These are phyloP conservation scores for Peltaster fructicola DNA, from an alignment of 2,329 filamentous ascomycete species.

Conservation along the genomic window DNA sequence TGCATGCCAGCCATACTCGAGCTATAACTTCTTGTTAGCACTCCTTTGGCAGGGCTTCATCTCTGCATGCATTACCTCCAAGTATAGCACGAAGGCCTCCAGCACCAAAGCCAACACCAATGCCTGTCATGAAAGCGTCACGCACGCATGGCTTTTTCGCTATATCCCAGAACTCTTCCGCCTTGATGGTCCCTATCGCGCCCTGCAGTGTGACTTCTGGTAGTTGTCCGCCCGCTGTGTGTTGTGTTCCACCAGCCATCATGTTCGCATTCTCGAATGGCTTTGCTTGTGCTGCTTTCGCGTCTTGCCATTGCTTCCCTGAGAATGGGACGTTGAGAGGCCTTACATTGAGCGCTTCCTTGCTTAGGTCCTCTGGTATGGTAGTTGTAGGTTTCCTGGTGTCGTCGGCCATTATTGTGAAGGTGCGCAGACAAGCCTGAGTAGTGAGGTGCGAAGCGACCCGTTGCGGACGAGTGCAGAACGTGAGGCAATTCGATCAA, in stretches of 20 bases:
- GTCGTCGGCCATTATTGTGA: slow-evolving; percentile 30
- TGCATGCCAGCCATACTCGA: slow-evolving; percentile 49
- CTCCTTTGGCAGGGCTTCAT: slow-evolving; percentile 1
- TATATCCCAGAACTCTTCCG: slow-evolving; percentile 51
- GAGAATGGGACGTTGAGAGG: slow-evolving; percentile 18
- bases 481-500: no score
- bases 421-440: no score
- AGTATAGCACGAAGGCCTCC: slow-evolving; percentile 59
- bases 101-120: slow-evolving; percentile 58
- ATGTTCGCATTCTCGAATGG: slow-evolving; percentile 33
- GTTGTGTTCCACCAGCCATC: slow-evolving; percentile 37
- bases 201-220: slow-evolving; percentile 36
- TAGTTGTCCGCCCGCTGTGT: slow-evolving; percentile 46
- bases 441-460: no score
- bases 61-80: slow-evolving; percentile 38
- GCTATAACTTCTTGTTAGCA: slow-evolving; percentile 24
- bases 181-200: slow-evolving; percentile 44
- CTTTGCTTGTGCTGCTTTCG: slow-evolving; percentile 7
- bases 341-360: slow-evolving; percentile 15
- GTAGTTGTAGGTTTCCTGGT: slow-evolving; percentile 20
- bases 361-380: slow-evolving; percentile 12
- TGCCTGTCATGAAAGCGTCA: slow-evolving; percentile 67
- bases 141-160: slow-evolving; percentile 71
- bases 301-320: slow-evolving; percentile 18
- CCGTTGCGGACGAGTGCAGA: no score